These are phyloP conservation scores for Neurospora africana DNA, from an alignment of 495 filamentous ascomycete genomes.

Conservation along the genomic window DNA sequence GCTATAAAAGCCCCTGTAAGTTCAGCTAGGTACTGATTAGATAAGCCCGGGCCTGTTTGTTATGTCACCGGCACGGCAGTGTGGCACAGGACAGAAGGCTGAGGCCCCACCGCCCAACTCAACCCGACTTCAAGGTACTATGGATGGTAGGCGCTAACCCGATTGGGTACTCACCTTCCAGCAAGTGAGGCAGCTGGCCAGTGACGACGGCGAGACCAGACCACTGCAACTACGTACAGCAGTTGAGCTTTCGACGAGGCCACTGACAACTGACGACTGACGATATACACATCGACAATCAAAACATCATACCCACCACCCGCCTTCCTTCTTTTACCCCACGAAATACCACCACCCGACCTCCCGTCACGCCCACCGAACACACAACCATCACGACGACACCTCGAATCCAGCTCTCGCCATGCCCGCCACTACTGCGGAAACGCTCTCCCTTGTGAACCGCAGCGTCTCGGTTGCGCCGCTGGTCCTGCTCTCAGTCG, in stretches of 20 bases:
- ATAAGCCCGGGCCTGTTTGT: not conserved
- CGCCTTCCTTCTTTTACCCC: not conserved
- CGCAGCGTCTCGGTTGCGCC: constrained; percentile 94
- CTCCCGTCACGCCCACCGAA: not conserved
- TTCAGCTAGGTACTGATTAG: not conserved
- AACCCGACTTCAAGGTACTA: not conserved
- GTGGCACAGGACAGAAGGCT: not conserved
- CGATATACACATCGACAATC: constrained; percentile 1
- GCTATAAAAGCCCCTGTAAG: not conserved
- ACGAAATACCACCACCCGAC: not conserved
- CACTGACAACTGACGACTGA: not conserved
- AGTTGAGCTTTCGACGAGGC: not conserved
- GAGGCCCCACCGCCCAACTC: not conserved
- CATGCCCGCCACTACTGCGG: constrained; percentile 92
- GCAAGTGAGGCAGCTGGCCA: constrained; percentile 23
- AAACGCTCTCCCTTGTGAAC: constrained; percentile 84
- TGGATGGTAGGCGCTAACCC: constrained; percentile 16
- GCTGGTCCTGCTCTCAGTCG: constrained; percentile 91
- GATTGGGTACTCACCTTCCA: constrained; percentile 21
- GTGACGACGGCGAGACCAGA: constrained; percentile 20
- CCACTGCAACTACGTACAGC: not conserved
- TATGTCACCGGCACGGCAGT: not conserved
- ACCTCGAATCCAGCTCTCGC: constrained; percentile 15
- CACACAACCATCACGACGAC: constrained; percentile 8
- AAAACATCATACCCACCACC: constrained; percentile 3